Conservation (phyloP, 1,284 basidiomycete genomes). For the Ceratobasidium sp. region DNA sequence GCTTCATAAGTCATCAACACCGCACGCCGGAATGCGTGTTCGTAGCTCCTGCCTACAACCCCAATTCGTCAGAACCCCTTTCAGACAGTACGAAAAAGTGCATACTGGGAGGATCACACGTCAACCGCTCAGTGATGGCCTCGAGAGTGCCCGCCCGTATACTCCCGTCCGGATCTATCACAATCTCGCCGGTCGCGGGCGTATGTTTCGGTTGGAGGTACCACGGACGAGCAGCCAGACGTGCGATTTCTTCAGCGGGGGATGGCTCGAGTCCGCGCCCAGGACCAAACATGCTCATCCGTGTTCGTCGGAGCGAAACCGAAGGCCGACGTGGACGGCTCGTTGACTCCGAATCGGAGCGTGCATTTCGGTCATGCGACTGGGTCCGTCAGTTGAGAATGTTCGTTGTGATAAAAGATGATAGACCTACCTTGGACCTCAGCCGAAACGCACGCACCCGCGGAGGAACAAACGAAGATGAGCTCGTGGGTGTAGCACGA, state of each 20-base stretch:
- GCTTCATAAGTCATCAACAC: constrained; percentile 83
- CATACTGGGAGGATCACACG: constrained; percentile 56
- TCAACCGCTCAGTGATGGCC: constrained; percentile 74
- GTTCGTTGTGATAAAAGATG: no score
- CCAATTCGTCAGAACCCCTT: neutral
- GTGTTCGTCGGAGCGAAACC: constrained; percentile 32
- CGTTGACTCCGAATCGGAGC: constrained; percentile 24
- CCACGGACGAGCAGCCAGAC: constrained; percentile 58
- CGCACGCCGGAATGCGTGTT: constrained; percentile 63
- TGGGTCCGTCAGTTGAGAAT: neutral
- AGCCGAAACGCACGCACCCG: constrained; percentile 33
- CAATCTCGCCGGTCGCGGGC: constrained; percentile 55
- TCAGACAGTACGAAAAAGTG: neutral
- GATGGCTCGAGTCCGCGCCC: constrained; percentile 6
- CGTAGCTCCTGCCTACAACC: constrained; percentile 47
- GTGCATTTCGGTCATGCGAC: constrained; percentile 17
- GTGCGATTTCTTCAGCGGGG: constrained; percentile 18
- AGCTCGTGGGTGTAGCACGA: neutral
- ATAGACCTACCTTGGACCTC: constrained; percentile 35
- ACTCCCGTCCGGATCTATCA: constrained; percentile 62
- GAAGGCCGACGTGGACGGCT: constrained; percentile 26
- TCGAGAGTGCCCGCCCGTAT: constrained; percentile 71
- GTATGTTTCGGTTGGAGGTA: constrained; percentile 69
- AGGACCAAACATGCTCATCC: constrained; percentile 34
- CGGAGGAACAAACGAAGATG: constrained; percentile 23